A percentile compares a stretch with the other conserved stretches of the same genome.
These are phyloP conservation scores for Pelargonium exstipulatum DNA, from an alignment of 441 rosid species.

Conservation along the genomic window DNA sequence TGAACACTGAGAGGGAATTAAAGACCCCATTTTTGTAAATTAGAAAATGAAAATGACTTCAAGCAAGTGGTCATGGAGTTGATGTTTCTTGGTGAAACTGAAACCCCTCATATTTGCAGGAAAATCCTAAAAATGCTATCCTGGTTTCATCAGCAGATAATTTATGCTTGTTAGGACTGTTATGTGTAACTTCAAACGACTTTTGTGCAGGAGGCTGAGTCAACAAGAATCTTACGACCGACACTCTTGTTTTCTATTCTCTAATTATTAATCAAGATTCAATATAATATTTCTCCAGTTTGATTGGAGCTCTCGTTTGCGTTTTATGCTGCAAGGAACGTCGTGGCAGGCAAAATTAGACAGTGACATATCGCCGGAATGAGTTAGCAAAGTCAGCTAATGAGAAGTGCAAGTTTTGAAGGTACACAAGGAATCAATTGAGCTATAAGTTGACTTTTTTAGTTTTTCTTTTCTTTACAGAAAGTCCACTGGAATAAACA, in stretches of 20 bases:
- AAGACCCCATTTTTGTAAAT: too few species aligned
- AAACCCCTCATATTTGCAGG: constrained; percentile 41
- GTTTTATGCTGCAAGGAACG: neutral
- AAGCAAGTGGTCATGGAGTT: neutral
- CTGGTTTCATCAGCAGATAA: neutral
- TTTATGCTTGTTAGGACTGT: too few species aligned
- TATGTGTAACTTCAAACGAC: neutral
- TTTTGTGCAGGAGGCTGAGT: neutral
- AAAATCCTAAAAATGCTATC: constrained; percentile 6
- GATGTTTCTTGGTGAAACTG: constrained; percentile 34
- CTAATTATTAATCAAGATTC: neutral
- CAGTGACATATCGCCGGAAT: neutral
- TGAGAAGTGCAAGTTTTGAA: neutral
- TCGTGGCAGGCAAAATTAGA: neutral
- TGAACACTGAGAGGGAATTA: neutral
- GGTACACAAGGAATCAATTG: too few species aligned
- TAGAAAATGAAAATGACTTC: too few species aligned
- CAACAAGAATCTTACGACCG: neutral
- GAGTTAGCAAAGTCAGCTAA: too few species aligned
- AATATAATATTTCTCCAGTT: neutral
- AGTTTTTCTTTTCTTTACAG: too few species aligned
- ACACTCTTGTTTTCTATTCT: neutral
- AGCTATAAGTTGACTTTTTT: too few species aligned
- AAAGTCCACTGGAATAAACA: neutral
- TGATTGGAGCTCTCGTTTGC: neutral